Percentiles rank a stretch among this genome's conserved stretches.
Conservation (phyloP, 1,139 yeast genomes). For the Entelexis paramagnoliae region DNA sequence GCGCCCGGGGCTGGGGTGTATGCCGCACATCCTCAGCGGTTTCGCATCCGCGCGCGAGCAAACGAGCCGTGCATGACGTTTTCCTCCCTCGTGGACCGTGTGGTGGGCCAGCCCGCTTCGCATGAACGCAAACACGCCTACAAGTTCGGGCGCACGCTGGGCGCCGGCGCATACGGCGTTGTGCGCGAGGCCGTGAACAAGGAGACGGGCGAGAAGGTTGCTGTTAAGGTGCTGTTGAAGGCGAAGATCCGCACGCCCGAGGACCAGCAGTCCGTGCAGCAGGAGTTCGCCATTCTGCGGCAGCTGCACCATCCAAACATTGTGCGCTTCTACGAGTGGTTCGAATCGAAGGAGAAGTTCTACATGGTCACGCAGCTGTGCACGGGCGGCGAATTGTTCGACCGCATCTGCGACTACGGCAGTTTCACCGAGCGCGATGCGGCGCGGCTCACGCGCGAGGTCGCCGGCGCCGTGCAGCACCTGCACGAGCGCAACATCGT, state of each 20-base stretch:
- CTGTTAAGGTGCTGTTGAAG: constrained; percentile 74
- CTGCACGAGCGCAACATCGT: constrained; percentile 67
- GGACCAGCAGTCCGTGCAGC: constrained; percentile 58
- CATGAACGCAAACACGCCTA: constrained; percentile 55
- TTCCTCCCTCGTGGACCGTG: constrained; percentile 32
- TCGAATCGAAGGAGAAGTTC: constrained; percentile 57
- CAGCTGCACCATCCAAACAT: constrained; percentile 68
- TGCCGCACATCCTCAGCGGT: too few relatives aligned
- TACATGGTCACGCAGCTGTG: constrained; percentile 50
- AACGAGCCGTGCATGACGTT: constrained; percentile 7
- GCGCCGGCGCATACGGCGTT: constrained; percentile 88
- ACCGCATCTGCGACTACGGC: constrained; percentile 65
- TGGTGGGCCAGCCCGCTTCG: constrained; percentile 65
- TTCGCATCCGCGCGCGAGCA: too few relatives aligned
- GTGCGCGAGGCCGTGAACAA: constrained; percentile 64
- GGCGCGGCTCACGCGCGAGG: constrained; percentile 53
- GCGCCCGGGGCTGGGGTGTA: neutral
- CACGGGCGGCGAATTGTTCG: constrained; percentile 86
- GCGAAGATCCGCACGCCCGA: constrained; percentile 56
- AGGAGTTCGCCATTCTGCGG: constrained; percentile 60
- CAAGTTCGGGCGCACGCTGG: constrained; percentile 67
- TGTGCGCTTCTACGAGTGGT: constrained; percentile 77
- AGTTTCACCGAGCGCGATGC: constrained; percentile 82
- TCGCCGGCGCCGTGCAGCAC: constrained; percentile 63
- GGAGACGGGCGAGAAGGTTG: constrained; percentile 59